Conservation (phyloP, 495 filamentous ascomycete genomes). For the Beverwykella pulmonaria region DNA sequence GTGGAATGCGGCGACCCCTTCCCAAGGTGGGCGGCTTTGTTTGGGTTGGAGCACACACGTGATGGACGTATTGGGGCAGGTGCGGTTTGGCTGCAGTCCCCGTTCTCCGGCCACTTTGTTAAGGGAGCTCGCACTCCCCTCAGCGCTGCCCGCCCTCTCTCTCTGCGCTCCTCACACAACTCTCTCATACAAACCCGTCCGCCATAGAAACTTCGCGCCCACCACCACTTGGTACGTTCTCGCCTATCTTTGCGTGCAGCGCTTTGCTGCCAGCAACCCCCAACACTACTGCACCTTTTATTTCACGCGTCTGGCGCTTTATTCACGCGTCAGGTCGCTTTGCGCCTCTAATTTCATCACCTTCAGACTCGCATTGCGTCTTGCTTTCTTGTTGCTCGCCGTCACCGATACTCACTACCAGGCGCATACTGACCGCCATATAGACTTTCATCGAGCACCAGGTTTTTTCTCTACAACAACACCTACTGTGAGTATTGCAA, state of each 20-base stretch:
- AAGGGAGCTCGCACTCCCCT: not conserved
- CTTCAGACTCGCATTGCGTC: slow-evolving; percentile 8
- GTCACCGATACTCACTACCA: slow-evolving; percentile 7
- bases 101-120: not conserved
- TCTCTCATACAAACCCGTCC: not conserved
- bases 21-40: not conserved
- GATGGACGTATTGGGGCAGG: not conserved
- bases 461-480: not conserved
- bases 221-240: slow-evolving; percentile 7
- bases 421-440: slow-evolving; percentile 12
- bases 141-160: not conserved
- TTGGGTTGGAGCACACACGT: not conserved
- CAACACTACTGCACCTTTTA: slow-evolving; percentile 18
- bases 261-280: not conserved
- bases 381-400: slow-evolving; percentile 30
- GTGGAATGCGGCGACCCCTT: not conserved
- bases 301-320: slow-evolving; percentile 3
- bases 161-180: not conserved
- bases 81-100: not conserved
- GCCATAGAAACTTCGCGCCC: slow-evolving; percentile 11
- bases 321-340: slow-evolving; percentile 7
- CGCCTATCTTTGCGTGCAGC: not conserved
- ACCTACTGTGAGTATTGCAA: slow-evolving; percentile 14
- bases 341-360: slow-evolving; percentile 10
- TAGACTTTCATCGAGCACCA: slow-evolving; percentile 3